Evolutionary conservation across 2,329 filamentous ascomycete genomes (phyloP).

Genomic region (Hypoxylon sp.): DNA sequence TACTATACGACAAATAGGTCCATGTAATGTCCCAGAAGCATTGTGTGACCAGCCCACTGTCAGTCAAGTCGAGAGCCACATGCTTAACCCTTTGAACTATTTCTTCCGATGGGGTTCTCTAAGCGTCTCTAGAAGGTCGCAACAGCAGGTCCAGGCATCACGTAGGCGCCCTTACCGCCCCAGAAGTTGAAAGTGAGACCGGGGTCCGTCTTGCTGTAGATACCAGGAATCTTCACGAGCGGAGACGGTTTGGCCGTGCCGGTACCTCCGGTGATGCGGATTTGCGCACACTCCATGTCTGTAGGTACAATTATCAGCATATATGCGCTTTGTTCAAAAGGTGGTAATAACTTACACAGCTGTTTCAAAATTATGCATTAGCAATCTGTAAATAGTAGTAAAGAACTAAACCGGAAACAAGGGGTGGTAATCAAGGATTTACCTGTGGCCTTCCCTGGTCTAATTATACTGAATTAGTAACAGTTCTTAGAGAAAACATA

Average conservation of each 20-base stretch:
- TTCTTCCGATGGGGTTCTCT: conserved; percentile 4
- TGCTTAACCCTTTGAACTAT: conserved; percentile 6
- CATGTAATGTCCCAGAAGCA: not conserved
- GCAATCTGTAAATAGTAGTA: conserved; percentile 28
- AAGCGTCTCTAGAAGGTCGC: conserved; percentile 24
- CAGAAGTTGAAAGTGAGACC: conserved; percentile 51
- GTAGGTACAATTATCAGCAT: conserved; percentile 25
- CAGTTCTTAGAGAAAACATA: not conserved
- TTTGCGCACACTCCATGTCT: conserved; percentile 50
- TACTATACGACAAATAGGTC: conserved; percentile 18
- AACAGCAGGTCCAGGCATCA: conserved; percentile 50
- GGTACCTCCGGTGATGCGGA: conserved; percentile 45
- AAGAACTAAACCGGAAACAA: conserved; percentile 2
- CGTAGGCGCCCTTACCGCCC: conserved; percentile 46
- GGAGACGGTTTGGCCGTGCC: conserved; percentile 46
- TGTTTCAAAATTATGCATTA: conserved; percentile 21
- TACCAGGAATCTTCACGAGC: conserved; percentile 59
- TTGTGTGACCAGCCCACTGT: conserved; percentile 1
- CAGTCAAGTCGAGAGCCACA: conserved; percentile 13
- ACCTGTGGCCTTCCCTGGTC: conserved; percentile 52
- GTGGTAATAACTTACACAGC: conserved; percentile 33
- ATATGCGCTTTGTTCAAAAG: not conserved
- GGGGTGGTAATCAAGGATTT: conserved; percentile 38
- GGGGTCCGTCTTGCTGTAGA: conserved; percentile 51
- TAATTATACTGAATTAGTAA: conserved; percentile 33